Percentiles rank a stretch among this genome's conserved stretches.
Conservation (phyloP, 2,329 filamentous ascomycete genomes). For the Aspergillus tanneri region DNA sequence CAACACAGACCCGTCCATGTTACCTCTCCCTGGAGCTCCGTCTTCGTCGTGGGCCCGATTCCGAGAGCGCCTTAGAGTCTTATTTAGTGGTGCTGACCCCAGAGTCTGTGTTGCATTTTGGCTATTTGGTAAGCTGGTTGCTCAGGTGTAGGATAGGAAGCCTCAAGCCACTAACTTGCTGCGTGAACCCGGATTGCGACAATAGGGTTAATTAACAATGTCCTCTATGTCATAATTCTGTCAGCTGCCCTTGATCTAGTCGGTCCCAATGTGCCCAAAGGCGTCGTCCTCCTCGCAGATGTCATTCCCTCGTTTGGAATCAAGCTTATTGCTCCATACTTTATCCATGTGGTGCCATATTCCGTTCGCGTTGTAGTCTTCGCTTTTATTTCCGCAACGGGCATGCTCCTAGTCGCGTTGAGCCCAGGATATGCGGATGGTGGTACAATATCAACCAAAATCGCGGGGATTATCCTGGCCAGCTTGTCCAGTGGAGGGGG, state of each 20-base stretch:
- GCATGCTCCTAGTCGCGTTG: slow-evolving; percentile 86
- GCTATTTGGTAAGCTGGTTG: slow-evolving; percentile 71
- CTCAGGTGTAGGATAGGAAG: neutral
- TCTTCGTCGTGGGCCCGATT: slow-evolving; percentile 73
- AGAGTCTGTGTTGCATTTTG: slow-evolving; percentile 81
- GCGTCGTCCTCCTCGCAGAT: slow-evolving; percentile 87
- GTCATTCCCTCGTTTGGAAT: slow-evolving; percentile 85
- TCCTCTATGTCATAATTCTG: slow-evolving; percentile 95
- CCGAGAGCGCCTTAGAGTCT: slow-evolving; percentile 60
- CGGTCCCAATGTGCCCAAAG: slow-evolving; percentile 80
- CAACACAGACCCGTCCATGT: slow-evolving; percentile 29
- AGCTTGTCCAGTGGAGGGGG: slow-evolving; percentile 83
- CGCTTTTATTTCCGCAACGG: slow-evolving; percentile 70
- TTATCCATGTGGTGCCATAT: slow-evolving; percentile 87
- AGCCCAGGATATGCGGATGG: slow-evolving; percentile 62
- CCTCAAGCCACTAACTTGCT: slow-evolving; percentile 3
- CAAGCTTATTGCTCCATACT: slow-evolving; percentile 88
- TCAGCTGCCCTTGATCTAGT: slow-evolving; percentile 94
- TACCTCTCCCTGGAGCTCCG: slow-evolving; percentile 59
- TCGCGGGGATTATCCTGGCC: slow-evolving; percentile 79
- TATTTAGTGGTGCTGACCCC: slow-evolving; percentile 67
- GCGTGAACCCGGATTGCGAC: slow-evolving; percentile 1
- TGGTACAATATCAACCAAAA: slow-evolving; percentile 68
- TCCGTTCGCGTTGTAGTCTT: slow-evolving; percentile 70
- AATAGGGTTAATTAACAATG: slow-evolving; percentile 87